Conservation (phyloP, 2,329 filamentous ascomycete species). For the Sarocladiaceae sp. region DNA sequence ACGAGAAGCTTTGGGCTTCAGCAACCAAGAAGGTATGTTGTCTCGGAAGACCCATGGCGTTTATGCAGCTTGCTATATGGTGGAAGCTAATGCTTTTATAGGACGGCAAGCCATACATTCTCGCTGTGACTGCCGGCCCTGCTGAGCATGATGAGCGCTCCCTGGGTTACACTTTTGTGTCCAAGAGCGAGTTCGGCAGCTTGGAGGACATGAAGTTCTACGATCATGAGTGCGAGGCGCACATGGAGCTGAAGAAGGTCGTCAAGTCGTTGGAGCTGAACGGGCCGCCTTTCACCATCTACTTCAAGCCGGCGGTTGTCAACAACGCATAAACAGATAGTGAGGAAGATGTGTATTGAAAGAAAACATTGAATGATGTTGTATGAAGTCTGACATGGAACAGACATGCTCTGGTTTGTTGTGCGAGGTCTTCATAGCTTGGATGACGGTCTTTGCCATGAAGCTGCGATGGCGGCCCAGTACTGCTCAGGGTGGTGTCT, state of each 20-base stretch:
- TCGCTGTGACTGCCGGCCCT: slow-evolving; percentile 48
- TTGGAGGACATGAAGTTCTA: slow-evolving; percentile 69
- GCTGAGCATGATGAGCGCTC: slow-evolving; percentile 54
- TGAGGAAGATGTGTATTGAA: too few species aligned
- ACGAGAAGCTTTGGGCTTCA: slow-evolving; percentile 32
- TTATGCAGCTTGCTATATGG: not conserved
- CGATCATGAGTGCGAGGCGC: slow-evolving; percentile 48
- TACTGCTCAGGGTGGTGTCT: not conserved
- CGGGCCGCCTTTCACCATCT: slow-evolving; percentile 34
- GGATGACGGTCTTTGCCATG: too few species aligned
- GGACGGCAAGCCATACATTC: slow-evolving; percentile 70
- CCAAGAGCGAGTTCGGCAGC: slow-evolving; percentile 59
- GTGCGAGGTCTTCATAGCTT: too few species aligned
- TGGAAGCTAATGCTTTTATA: slow-evolving; percentile 24
- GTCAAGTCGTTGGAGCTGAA: slow-evolving; percentile 27
- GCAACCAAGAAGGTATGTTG: slow-evolving; percentile 30
- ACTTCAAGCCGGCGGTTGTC: slow-evolving; percentile 30
- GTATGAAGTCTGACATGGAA: too few species aligned
- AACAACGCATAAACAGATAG: too few species aligned
- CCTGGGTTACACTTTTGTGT: slow-evolving; percentile 62
- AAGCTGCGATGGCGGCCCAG: too few species aligned
- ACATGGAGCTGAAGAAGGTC: slow-evolving; percentile 34
- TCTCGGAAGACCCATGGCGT: not conserved
- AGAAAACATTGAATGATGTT: not conserved
- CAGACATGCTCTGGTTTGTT: too few species aligned